A percentile compares a stretch with the other conserved stretches of the same genome.
Conservation (phyloP, 441 rosid species). For the Manihot esculenta region DNA sequence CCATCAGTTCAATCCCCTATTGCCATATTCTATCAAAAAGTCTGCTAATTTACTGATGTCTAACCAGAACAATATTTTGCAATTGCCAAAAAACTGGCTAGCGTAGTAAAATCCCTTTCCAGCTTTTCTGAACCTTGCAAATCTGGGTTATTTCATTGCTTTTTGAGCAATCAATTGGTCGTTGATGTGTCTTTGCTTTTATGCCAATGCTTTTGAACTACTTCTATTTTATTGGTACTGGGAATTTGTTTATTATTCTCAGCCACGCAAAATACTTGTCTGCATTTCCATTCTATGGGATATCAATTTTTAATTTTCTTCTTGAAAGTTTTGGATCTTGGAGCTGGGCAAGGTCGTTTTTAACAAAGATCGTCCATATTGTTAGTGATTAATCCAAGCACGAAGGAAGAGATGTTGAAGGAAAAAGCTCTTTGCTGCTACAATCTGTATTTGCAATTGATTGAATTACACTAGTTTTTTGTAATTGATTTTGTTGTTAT, state of each 20-base stretch:
- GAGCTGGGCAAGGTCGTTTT: neutral
- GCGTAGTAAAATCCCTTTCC: neutral
- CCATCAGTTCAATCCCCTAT: too few relatives aligned
- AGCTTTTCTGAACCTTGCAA: neutral
- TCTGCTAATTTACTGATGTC: neutral
- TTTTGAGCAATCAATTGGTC: neutral
- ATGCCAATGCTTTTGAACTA: neutral
- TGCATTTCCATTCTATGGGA: neutral
- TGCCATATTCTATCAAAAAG: too few relatives aligned
- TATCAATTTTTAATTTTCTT: neutral
- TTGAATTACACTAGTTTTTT: neutral
- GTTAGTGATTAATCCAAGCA: neutral
- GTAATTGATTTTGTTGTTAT: neutral
- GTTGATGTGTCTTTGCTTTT: neutral
- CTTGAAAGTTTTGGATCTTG: neutral
- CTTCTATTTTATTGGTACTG: neutral
- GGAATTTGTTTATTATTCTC: neutral
- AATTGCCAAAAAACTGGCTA: neutral
- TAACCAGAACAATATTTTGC: neutral
- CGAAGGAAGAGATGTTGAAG: neutral
- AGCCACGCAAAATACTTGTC: too few relatives aligned
- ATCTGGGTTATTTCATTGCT: neutral
- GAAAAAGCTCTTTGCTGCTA: neutral
- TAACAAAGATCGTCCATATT: neutral
- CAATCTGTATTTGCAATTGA: neutral